Percentiles rank a stretch among this genome's conserved stretches.
These are phyloP conservation scores for Boletus rufocinnamomeus DNA, from an alignment of 768 basidiomycete genomes.

Conservation along the genomic window DNA sequence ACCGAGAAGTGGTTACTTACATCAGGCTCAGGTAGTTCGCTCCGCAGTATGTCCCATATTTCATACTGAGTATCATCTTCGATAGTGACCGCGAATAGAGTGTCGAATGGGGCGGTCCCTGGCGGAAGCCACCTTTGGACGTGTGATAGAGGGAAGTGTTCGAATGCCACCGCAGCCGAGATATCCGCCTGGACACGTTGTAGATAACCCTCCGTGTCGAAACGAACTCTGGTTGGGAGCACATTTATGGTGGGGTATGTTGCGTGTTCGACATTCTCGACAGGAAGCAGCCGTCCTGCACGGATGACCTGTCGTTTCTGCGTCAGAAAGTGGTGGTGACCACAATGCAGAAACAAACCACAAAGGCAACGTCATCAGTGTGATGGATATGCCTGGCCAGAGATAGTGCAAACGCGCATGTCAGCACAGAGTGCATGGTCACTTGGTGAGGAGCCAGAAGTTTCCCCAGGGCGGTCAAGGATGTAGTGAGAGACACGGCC, in stretches of 20 bases:
- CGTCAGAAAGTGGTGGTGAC: conserved; percentile 1
- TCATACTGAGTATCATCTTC: conserved; percentile 24
- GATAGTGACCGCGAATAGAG: conserved; percentile 34
- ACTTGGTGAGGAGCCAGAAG: conserved; percentile 27
- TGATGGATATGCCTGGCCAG: conserved; percentile 26
- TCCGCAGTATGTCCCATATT: conserved; percentile 29
- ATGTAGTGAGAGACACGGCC: conserved; percentile 10
- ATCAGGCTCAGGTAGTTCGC: conserved; percentile 35
- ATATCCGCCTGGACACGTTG: conserved; percentile 31
- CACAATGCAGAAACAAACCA: conserved; percentile 25
- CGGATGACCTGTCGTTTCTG: conserved; percentile 29
- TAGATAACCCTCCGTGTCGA: conserved; percentile 17
- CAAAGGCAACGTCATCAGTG: conserved; percentile 34
- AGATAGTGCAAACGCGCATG: conserved; percentile 31
- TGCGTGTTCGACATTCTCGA: conserved; percentile 25
- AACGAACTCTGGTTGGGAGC: conserved; percentile 30
- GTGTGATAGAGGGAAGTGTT: conserved; percentile 33
- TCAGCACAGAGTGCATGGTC: conserved; percentile 36
- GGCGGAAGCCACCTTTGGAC: conserved; percentile 35
- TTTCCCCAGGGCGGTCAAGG: conserved; percentile 24
- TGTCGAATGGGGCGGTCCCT: conserved; percentile 29
- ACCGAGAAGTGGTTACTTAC: conserved; percentile 18
- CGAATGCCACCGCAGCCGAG: conserved; percentile 30
- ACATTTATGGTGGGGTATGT: conserved; percentile 32
- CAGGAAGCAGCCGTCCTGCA: conserved; percentile 32